Percentiles rank a stretch among this genome's conserved stretches.
Conservation (phyloP, 805 yeast species). For the Spathaspora gorwiae region DNA sequence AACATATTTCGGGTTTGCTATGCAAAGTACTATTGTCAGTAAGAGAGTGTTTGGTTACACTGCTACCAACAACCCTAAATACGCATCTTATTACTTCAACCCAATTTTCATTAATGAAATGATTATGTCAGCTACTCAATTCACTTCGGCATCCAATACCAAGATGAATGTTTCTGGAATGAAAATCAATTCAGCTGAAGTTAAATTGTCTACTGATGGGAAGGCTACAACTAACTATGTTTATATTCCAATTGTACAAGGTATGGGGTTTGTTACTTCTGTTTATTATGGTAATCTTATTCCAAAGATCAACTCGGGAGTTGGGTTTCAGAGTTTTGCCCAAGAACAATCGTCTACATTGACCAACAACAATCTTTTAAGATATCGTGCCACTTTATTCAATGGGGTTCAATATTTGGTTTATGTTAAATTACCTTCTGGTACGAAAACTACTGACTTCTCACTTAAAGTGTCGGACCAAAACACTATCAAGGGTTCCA, state of each 20-base stretch:
- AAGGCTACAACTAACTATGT: conserved; percentile 34
- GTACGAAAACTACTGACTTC: conserved; percentile 27
- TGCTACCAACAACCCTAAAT: conserved; percentile 39
- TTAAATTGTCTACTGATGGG: conserved; percentile 24
- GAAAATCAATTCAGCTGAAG: conserved; percentile 49
- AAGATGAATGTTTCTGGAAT: conserved; percentile 45
- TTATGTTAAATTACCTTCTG: conserved; percentile 14
- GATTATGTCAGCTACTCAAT: conserved; percentile 50
- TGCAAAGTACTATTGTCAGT: conserved; percentile 49
- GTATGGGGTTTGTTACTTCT: conserved; percentile 75
- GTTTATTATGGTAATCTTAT: conserved; percentile 42
- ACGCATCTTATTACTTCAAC: conserved; percentile 47
- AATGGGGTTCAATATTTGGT: conserved; percentile 14
- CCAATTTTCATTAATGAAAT: conserved; percentile 55
- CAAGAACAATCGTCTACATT: conserved; percentile 7
- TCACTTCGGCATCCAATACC: conserved; percentile 25
- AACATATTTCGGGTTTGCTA: conserved; percentile 53
- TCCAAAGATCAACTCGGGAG: conserved; percentile 53
- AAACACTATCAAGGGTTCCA: conserved; percentile 41
- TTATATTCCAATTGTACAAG: conserved; percentile 62
- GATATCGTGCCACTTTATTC: conserved; percentile 11
- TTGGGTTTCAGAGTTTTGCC: conserved; percentile 21
- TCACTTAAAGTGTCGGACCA: conserved; percentile 26
- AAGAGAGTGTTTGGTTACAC: conserved; percentile 47
- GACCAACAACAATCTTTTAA: conserved; percentile 12